phyloP scores from a whole-genome alignment of 371 early-diverging fungal genomes.

The Cokeromyces recurvatus region DNA sequence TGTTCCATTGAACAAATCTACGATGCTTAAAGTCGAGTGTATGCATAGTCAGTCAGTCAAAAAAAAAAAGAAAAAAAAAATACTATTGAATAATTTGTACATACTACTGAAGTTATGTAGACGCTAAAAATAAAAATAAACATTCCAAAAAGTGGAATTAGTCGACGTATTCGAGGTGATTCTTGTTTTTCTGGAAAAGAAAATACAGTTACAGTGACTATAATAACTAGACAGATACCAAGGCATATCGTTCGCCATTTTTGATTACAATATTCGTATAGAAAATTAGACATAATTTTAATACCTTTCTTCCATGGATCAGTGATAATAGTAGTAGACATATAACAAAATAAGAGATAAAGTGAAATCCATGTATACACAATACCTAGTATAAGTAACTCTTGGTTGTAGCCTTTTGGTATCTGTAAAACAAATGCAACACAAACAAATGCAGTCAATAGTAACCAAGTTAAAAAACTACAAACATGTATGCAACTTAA shows the following conservation, averaged over 20 bases:
- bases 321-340: slow-evolving; percentile 24
- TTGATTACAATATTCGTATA: slow-evolving; percentile 1
- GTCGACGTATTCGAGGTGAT: slow-evolving; percentile 57
- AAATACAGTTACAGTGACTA: slow-evolving; percentile 48
- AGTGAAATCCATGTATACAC: slow-evolving; percentile 22
- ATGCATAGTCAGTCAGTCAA: not conserved
- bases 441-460: slow-evolving; percentile 20
- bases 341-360: slow-evolving; percentile 26
- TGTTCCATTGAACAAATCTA: slow-evolving; percentile 64
- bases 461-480: slow-evolving; percentile 20
- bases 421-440: slow-evolving; percentile 25
- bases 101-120: slow-evolving; percentile 51
- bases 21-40: too few species aligned
- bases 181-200: slow-evolving; percentile 39
- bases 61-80: too few species aligned
- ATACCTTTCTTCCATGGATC: slow-evolving; percentile 7
- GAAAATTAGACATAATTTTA: not conserved
- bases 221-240: slow-evolving; percentile 21
- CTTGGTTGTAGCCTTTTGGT: slow-evolving; percentile 29
- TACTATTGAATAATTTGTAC: too few species aligned
- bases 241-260: not conserved
- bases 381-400: slow-evolving; percentile 23
- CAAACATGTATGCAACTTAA: too few species aligned
- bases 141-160: slow-evolving; percentile 71
- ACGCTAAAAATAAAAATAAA: slow-evolving; percentile 49